Percentiles rank a stretch among this genome's conserved stretches.
Conservation (phyloP, 495 filamentous ascomycete species). For the Hypoxylon intermedium region DNA sequence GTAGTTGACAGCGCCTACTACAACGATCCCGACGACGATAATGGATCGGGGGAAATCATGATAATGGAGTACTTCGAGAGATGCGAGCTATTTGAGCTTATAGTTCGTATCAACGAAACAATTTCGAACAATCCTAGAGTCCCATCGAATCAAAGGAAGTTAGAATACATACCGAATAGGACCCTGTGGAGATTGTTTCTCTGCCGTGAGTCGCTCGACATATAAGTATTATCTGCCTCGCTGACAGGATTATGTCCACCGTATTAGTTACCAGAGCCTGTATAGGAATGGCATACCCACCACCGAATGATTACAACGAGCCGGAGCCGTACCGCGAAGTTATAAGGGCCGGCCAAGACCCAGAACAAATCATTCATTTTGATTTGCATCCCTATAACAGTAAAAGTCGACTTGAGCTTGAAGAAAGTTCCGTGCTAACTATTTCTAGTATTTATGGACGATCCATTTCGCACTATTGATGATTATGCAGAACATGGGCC, state of each 20-base stretch:
- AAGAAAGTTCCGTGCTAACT: not conserved
- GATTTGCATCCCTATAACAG: conserved; percentile 28
- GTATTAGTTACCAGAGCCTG: conserved; percentile 23
- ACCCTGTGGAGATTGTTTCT: conserved; percentile 29
- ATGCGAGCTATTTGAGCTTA: conserved; percentile 20
- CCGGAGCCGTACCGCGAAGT: conserved; percentile 8
- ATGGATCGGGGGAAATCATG: conserved; percentile 1
- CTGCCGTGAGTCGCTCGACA: conserved; percentile 11
- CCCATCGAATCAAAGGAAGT: conserved; percentile 3
- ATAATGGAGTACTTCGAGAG: conserved; percentile 28
- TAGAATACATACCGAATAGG: conserved; percentile 26
- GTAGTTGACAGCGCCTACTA: not conserved
- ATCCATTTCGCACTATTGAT: not conserved
- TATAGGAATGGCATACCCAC: conserved; percentile 34
- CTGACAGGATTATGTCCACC: not conserved
- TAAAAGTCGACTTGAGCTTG: not conserved
- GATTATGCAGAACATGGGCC: conserved; percentile 12
- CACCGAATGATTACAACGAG: not conserved
- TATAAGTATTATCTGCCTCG: not conserved
- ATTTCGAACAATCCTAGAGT: conserved; percentile 2
- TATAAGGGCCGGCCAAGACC: not conserved
- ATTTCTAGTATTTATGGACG: conserved; percentile 19
- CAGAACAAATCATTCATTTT: conserved; percentile 14
- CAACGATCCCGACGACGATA: conserved; percentile 10
- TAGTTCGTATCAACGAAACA: conserved; percentile 19